Evolutionary conservation across 305 asterid species (phyloP).

Genomic region (Fraxinus latifolia): DNA sequence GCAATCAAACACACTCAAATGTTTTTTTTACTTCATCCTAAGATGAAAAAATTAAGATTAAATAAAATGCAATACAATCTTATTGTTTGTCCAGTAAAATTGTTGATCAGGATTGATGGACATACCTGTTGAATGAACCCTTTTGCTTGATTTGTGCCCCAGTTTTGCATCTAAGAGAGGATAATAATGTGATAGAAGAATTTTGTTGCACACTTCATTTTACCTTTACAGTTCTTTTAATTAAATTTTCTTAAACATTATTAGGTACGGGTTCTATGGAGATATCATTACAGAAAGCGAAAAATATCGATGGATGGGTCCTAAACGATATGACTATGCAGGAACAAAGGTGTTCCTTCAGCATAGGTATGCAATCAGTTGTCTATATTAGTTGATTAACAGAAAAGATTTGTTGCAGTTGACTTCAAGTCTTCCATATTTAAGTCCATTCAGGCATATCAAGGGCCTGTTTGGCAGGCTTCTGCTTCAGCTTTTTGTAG

Average conservation of each 20-base stretch:
- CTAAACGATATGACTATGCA: constrained; percentile 83
- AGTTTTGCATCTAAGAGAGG: neutral
- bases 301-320: constrained; percentile 98
- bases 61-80: constrained; percentile 5
- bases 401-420: neutral
- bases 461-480: neutral
- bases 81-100: constrained; percentile 13
- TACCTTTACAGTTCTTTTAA: constrained; percentile 12
- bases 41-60: neutral
- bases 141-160: constrained; percentile 4
- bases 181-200: neutral
- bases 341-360: constrained; percentile 97
- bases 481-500: neutral
- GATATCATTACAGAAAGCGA: constrained; percentile 97
- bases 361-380: constrained; percentile 59
- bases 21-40: neutral
- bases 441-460: neutral
- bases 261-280: constrained; percentile 96
- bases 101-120: neutral
- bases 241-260: constrained; percentile 20
- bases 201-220: constrained; percentile 18
- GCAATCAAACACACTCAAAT: too few relatives aligned
- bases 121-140: neutral
- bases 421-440: constrained; percentile 9
- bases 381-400: constrained; percentile 11